phyloP scores from a whole-genome alignment of 495 filamentous ascomycete species.

The Lophium mytilinum region DNA sequence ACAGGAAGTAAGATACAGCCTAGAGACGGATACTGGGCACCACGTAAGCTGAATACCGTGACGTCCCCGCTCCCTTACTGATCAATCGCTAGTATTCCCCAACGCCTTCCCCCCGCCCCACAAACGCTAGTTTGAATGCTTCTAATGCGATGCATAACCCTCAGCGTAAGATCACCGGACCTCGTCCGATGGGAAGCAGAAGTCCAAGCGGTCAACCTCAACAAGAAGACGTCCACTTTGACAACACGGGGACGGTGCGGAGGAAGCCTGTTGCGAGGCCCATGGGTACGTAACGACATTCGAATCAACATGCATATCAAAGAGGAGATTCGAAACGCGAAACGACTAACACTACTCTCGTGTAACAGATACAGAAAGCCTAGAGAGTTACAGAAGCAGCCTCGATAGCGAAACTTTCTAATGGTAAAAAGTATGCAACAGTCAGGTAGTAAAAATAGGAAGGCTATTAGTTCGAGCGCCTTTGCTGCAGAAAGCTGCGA shows the following conservation, averaged over 20 bases:
- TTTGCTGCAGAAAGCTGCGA: no score
- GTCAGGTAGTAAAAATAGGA: no score
- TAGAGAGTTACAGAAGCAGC: slow-evolving; percentile 20
- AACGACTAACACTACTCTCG: background rate
- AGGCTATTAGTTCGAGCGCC: no score
- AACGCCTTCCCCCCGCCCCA: slow-evolving; percentile 19
- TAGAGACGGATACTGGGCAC: slow-evolving; percentile 31
- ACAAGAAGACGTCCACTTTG: slow-evolving; percentile 2
- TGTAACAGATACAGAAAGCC: slow-evolving; percentile 10
- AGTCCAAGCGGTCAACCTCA: slow-evolving; percentile 22
- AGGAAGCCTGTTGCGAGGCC: slow-evolving; percentile 18
- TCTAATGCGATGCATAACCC: slow-evolving; percentile 20
- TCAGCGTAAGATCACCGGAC: slow-evolving; percentile 34
- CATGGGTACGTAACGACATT: slow-evolving; percentile 13
- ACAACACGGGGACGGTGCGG: slow-evolving; percentile 16
- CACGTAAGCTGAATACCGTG: slow-evolving; percentile 12
- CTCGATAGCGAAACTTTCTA: slow-evolving; percentile 2
- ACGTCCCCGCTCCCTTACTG: background rate
- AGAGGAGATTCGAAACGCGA: background rate
- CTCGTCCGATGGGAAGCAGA: slow-evolving; percentile 32
- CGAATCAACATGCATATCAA: background rate
- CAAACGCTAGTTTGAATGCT: slow-evolving; percentile 7
- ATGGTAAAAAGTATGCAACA: background rate
- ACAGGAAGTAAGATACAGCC: slow-evolving; percentile 32
- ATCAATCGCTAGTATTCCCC: slow-evolving; percentile 17